A percentile compares a stretch with the other conserved stretches of the same genome.
Conservation (phyloP, 2,329 filamentous ascomycete species). For the Dissoconium aciculare region DNA sequence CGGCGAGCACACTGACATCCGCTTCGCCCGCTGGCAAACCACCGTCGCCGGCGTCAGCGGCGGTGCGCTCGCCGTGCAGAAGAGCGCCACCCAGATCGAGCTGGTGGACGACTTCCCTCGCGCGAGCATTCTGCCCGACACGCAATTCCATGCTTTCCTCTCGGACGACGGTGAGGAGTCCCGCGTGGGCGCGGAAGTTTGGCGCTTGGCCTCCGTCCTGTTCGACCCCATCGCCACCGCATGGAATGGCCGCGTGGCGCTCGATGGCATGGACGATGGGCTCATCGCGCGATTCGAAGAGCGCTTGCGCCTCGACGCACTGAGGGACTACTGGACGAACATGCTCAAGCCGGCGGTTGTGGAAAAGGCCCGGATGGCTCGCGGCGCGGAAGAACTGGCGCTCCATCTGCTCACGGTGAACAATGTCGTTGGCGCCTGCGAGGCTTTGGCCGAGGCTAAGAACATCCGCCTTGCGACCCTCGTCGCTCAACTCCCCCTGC, state of each 20-base stretch:
- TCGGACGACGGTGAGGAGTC: conserved; percentile 44
- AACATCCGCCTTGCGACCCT: conserved; percentile 77
- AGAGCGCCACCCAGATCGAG: conserved; percentile 30
- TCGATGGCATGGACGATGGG: conserved; percentile 28
- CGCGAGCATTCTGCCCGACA: conserved; percentile 35
- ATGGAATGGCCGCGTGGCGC: conserved; percentile 13
- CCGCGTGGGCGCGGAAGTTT: conserved; percentile 41
- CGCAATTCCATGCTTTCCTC: conserved; percentile 22
- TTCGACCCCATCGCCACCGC: conserved; percentile 50
- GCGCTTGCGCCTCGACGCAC: conserved; percentile 38
- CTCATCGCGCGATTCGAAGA: conserved; percentile 27
- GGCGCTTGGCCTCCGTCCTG: conserved; percentile 73
- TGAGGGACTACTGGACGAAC: conserved; percentile 51
- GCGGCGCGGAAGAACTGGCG: conserved; percentile 65
- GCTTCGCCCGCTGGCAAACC: conserved; percentile 45
- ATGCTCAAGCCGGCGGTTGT: conserved; percentile 27
- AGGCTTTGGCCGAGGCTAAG: conserved; percentile 56
- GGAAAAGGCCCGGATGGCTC: conserved; percentile 40
- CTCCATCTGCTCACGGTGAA: conserved; percentile 66
- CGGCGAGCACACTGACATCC: conserved; percentile 48
- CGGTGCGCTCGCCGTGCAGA: conserved; percentile 11
- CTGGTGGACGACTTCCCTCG: conserved; percentile 36
- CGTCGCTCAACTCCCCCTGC: conserved; percentile 65
- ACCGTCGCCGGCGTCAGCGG: conserved; percentile 30
- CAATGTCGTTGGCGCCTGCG: conserved; percentile 69